These are phyloP conservation scores for Xylaria sp. DNA, from an alignment of 2,329 filamentous ascomycete species.

Conservation along the genomic window DNA sequence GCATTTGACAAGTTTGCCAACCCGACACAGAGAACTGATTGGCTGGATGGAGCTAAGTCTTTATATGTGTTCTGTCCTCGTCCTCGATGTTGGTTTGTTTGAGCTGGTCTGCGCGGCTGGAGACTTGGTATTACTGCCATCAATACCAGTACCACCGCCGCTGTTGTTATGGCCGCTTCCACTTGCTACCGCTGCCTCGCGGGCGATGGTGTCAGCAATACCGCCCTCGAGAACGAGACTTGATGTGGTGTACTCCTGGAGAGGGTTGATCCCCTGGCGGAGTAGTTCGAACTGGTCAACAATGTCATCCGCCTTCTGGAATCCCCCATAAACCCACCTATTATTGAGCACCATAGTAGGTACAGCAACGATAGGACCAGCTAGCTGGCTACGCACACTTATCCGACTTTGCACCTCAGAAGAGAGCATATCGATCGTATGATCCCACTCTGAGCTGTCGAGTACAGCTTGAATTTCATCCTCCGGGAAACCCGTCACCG, in stretches of 20 bases:
- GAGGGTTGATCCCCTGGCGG: conserved; percentile 32
- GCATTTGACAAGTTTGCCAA: background rate
- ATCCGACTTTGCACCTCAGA: conserved; percentile 41
- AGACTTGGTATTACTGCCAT: conserved; percentile 2
- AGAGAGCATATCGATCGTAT: conserved; percentile 43
- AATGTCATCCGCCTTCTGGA: conserved; percentile 74
- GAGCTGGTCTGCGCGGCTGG: background rate
- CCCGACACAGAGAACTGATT: background rate
- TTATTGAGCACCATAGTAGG: conserved; percentile 79
- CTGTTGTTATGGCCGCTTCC: conserved; percentile 3
- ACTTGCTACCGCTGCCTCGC: conserved; percentile 27
- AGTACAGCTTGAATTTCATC: conserved; percentile 35
- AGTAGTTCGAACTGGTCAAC: conserved; percentile 73
- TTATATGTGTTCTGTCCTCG: background rate
- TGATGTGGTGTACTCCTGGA: conserved; percentile 35
- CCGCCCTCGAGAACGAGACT: conserved; percentile 36
- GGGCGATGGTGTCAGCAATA: conserved; percentile 32
- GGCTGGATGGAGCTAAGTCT: background rate
- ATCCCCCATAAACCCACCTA: conserved; percentile 75
- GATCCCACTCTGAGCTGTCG: conserved; percentile 52
- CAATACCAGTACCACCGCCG: background rate
- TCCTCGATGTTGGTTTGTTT: background rate
- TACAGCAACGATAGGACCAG: conserved; percentile 69
- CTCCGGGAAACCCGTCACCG: conserved; percentile 35
- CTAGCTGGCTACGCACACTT: conserved; percentile 29